Conservation (phyloP, 768 basidiomycete species). For the Kwoniella sp. region DNA sequence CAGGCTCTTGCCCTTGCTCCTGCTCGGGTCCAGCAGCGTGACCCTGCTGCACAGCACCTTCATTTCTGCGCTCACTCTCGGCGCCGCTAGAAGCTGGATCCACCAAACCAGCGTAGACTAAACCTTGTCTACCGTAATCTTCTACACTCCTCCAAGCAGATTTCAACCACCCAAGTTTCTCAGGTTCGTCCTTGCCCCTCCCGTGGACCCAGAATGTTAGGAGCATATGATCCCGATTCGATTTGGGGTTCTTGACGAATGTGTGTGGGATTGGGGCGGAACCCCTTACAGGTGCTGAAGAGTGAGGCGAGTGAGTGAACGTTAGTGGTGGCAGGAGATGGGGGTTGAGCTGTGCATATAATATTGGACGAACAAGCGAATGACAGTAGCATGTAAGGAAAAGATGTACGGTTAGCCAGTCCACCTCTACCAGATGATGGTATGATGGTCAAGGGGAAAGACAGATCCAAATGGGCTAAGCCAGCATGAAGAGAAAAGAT, state of each 20-base stretch:
- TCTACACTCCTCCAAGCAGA: conserved; percentile 21
- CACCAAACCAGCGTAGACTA: conserved; percentile 22
- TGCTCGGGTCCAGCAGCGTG: not conserved
- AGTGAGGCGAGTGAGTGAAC: conserved; percentile 54
- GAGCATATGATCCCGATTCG: conserved; percentile 53
- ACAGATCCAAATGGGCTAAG: too few relatives aligned
- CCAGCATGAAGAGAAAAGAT: too few relatives aligned
- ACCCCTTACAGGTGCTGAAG: conserved; percentile 46
- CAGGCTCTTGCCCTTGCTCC: not conserved
- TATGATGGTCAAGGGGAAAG: too few relatives aligned
- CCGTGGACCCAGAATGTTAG: conserved; percentile 55
- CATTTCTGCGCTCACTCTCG: too few relatives aligned
- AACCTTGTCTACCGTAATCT: conserved; percentile 21
- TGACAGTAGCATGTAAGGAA: too few relatives aligned
- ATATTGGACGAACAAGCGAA: not conserved
- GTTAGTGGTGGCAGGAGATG: conserved; percentile 53
- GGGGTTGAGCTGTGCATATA: conserved; percentile 41
- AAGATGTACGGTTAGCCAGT: too few relatives aligned
- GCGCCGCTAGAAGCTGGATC: not conserved
- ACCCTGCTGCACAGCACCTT: too few relatives aligned
- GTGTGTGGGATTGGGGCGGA: conserved; percentile 46
- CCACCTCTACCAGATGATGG: too few relatives aligned
- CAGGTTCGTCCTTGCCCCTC: conserved; percentile 46
- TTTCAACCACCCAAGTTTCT: conserved; percentile 41
- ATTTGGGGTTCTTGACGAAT: conserved; percentile 45